Evolutionary conservation across 129 eudicot genomes (phyloP).

Genomic region (Escallonia herrerae): DNA sequence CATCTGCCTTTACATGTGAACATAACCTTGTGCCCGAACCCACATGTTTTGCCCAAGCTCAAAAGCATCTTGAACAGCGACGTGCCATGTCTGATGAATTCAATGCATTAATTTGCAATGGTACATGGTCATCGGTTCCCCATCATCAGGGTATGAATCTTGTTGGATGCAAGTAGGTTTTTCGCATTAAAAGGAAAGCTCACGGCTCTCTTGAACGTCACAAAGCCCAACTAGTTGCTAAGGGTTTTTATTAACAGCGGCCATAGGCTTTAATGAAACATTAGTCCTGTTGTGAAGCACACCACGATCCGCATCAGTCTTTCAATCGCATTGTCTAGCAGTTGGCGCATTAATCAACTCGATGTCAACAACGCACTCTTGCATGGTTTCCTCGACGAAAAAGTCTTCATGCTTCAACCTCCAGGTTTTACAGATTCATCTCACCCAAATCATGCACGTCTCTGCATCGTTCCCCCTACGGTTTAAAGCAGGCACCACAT

Average conservation of each 20-base stretch:
- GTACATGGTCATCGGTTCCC: background rate
- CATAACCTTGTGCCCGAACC: too few species aligned
- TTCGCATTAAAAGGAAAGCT: background rate
- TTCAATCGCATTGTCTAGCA: background rate
- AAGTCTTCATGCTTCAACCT: background rate
- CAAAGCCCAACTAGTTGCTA: background rate
- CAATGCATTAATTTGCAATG: background rate
- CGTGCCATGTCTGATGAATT: conserved; percentile 1
- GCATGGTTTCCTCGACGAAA: background rate
- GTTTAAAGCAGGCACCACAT: background rate
- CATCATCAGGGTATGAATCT: background rate
- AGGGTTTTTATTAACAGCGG: background rate
- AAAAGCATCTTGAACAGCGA: too few species aligned
- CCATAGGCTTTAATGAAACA: background rate
- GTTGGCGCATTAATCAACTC: too few species aligned
- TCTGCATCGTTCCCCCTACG: background rate
- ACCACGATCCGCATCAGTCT: background rate
- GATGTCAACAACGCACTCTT: background rate
- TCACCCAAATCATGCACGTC: background rate
- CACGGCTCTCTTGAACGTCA: too few species aligned
- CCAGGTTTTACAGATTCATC: background rate
- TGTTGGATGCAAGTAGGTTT: background rate
- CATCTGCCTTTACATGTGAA: too few species aligned
- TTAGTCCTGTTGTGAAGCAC: background rate
- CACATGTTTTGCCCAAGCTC: too few species aligned